Evolutionary conservation across 352 stramenopile species (phyloP).

Genomic region (Globisporangium paroecandrum): DNA sequence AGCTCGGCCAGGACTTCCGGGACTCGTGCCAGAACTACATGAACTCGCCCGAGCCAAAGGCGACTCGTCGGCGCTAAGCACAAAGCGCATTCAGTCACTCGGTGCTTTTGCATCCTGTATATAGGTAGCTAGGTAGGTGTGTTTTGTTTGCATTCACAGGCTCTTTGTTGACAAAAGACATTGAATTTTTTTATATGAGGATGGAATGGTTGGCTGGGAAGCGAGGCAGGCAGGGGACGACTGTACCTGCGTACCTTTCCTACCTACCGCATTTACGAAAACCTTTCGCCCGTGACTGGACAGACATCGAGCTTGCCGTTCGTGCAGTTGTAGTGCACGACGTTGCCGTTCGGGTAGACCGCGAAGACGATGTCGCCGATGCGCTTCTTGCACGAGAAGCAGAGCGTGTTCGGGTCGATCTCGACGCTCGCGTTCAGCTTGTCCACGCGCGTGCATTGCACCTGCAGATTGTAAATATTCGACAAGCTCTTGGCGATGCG

Average conservation of each 20-base stretch:
- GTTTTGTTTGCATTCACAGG: not conserved
- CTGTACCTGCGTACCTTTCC: not conserved
- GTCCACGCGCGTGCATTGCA: conserved; percentile 83
- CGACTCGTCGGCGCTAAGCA: conserved; percentile 7
- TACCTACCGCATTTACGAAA: conserved; percentile 36
- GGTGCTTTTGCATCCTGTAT: not conserved
- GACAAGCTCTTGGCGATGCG: conserved; percentile 79
- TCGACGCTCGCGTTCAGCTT: conserved; percentile 76
- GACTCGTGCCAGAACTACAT: conserved; percentile 31
- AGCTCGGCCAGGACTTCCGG: conserved; percentile 30
- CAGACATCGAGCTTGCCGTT: conserved; percentile 80
- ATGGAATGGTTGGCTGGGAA: conserved; percentile 4
- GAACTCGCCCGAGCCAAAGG: conserved; percentile 18
- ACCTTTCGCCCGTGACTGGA: conserved; percentile 77
- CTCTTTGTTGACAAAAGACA: not conserved
- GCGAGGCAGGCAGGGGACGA: not conserved
- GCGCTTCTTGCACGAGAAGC: conserved; percentile 80
- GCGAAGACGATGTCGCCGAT: conserved; percentile 88
- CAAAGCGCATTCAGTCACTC: not conserved
- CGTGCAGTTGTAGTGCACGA: conserved; percentile 89
- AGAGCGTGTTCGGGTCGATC: conserved; percentile 77
- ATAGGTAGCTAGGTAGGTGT: not conserved
- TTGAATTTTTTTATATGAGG: conserved; percentile 7
- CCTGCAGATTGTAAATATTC: conserved; percentile 89
- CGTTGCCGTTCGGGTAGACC: conserved; percentile 81